Evolutionary conservation across 495 filamentous ascomycete species (phyloP).

Genomic region (Thermochaetoides thermophila): DNA sequence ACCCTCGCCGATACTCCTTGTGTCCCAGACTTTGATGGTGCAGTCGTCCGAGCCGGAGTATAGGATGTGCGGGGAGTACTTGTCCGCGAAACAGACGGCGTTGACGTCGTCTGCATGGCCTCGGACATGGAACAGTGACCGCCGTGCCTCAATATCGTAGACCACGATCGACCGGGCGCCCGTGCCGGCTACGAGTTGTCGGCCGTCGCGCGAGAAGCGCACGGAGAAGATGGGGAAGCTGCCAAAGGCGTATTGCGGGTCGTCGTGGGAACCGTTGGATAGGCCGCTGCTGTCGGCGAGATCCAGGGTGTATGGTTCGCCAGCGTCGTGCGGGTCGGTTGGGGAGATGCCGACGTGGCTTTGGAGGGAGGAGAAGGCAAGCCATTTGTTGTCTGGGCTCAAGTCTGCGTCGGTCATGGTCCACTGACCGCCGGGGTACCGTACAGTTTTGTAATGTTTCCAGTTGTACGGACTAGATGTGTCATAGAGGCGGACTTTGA

Average conservation of each 20-base stretch:
- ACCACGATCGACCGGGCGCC: conserved; percentile 65
- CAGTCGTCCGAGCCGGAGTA: conserved; percentile 94
- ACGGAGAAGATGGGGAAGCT: conserved; percentile 68
- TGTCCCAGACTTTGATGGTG: conserved; percentile 93
- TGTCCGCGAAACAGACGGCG: conserved; percentile 90
- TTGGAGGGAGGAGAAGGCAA: conserved; percentile 79
- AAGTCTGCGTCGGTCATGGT: conserved; percentile 89
- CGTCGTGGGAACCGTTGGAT: too few species aligned
- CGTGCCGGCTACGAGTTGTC: conserved; percentile 82
- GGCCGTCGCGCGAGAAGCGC: conserved; percentile 83
- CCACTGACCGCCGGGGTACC: conserved; percentile 79
- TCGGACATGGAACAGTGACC: conserved; percentile 54
- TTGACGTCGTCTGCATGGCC: conserved; percentile 88
- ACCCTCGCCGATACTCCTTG: conserved; percentile 72
- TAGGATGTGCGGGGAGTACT: conserved; percentile 77
- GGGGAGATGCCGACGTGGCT: conserved; percentile 70
- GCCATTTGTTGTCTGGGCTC: conserved; percentile 79
- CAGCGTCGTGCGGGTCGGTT: conserved; percentile 67
- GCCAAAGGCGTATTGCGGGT: conserved; percentile 16
- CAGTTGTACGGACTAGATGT: conserved; percentile 91
- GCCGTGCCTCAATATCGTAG: conserved; percentile 78
- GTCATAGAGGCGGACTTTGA: conserved; percentile 90
- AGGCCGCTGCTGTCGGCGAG: conserved; percentile 36
- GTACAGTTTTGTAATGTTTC: conserved; percentile 88
- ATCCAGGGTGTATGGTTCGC: conserved; percentile 63